phyloP scores from a whole-genome alignment of 2,329 filamentous ascomycete genomes.

The Colletotrichum sp. region DNA sequence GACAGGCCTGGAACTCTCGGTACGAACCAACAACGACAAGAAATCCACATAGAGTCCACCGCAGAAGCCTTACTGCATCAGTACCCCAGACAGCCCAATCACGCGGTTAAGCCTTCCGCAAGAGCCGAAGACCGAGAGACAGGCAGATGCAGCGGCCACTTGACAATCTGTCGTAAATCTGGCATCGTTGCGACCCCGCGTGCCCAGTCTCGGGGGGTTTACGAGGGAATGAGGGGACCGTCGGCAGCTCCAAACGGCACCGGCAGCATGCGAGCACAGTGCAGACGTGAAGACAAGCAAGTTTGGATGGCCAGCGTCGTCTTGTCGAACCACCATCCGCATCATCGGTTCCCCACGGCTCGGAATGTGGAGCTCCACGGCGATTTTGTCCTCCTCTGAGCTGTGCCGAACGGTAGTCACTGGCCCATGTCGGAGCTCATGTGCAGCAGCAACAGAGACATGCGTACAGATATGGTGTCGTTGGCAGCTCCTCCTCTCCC shows the following conservation, averaged over 20 bases:
- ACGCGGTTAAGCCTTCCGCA: background rate
- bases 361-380: conserved; percentile 15
- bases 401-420: background rate
- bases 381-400: background rate
- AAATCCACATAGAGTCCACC: background rate
- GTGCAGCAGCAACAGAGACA: background rate
- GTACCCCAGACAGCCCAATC: background rate
- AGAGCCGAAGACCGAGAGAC: background rate
- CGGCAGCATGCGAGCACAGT: background rate
- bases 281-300: background rate
- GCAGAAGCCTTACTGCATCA: background rate
- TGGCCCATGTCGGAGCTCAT: background rate
- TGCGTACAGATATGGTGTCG: background rate
- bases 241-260: background rate
- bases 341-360: background rate
- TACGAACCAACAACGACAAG: background rate
- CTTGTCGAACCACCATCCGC: background rate
- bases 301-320: background rate
- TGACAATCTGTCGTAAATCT: background rate
- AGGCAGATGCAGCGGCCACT: background rate
- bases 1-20: background rate
- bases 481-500: background rate
- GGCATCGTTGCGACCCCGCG: background rate
- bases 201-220: background rate
- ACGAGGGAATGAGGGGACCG: background rate